Conservation (phyloP, 495 filamentous ascomycete species). For the Lepidopterella palustris region DNA sequence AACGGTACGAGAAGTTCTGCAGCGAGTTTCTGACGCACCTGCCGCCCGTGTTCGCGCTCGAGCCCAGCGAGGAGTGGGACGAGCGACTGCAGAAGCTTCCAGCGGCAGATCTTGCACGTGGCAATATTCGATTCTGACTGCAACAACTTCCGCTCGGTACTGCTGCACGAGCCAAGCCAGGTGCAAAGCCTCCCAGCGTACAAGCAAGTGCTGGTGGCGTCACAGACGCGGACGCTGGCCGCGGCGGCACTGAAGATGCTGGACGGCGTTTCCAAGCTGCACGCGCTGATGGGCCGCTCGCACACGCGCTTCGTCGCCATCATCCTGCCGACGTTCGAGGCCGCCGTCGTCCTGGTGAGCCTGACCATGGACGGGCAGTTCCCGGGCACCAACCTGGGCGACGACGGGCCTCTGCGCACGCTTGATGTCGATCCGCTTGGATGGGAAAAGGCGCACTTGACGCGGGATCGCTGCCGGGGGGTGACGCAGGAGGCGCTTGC, state of each 20-base stretch:
- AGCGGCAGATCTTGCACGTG: slow-evolving; percentile 30
- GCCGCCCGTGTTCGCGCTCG: slow-evolving; percentile 24
- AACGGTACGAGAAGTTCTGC: slow-evolving; percentile 29
- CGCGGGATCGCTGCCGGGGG: not conserved
- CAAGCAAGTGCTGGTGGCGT: slow-evolving; percentile 13
- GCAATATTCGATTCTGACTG: slow-evolving; percentile 31
- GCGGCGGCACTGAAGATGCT: slow-evolving; percentile 13
- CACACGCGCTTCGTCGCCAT: slow-evolving; percentile 23
- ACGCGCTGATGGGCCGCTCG: slow-evolving; percentile 22
- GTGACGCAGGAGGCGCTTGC: not conserved
- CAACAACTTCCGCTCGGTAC: slow-evolving; percentile 28
- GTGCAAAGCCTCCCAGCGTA: slow-evolving; percentile 7
- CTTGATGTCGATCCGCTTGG: not conserved
- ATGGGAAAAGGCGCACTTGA: not conserved
- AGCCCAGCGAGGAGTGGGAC: slow-evolving; percentile 29
- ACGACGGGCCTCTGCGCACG: not conserved
- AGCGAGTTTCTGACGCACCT: slow-evolving; percentile 21
- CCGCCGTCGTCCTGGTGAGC: slow-evolving; percentile 6
- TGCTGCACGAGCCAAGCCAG: slow-evolving; percentile 8
- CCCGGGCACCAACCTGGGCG: not conserved
- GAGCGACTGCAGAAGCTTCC: slow-evolving; percentile 19
- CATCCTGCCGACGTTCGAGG: slow-evolving; percentile 30
- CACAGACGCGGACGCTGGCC: slow-evolving; percentile 24
- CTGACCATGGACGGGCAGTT: not conserved
- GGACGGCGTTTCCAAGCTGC: slow-evolving; percentile 11